Conservation (phyloP, 192 early-diverging fungal species). For the Coemansia sp. region DNA sequence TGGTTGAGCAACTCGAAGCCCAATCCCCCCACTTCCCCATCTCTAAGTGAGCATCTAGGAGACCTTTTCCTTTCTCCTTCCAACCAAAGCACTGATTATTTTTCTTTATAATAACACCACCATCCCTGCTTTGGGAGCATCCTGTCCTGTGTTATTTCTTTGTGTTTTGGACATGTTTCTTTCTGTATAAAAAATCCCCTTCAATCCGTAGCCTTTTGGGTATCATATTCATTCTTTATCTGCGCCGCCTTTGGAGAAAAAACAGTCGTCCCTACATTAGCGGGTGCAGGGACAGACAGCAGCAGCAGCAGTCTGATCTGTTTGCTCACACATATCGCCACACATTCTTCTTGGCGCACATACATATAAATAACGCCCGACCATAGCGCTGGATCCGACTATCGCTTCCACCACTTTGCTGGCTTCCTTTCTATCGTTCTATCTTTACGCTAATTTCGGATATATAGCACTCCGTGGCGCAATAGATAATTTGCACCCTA, state of each 20-base stretch:
- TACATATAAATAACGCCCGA: not conserved
- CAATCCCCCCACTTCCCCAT: not conserved
- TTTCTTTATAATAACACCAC: not conserved
- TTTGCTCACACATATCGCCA: not conserved
- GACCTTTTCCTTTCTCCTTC: slow-evolving; percentile 3
- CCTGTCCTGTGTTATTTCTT: not conserved
- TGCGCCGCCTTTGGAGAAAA: not conserved
- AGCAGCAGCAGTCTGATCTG: too few relatives aligned
- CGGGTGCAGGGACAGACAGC: too few relatives aligned
- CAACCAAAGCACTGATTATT: not conserved
- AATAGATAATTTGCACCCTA: not conserved
- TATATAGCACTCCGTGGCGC: not conserved
- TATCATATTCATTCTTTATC: slow-evolving; percentile 1
- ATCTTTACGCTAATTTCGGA: not conserved
- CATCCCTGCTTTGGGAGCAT: not conserved
- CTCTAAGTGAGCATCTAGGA: not conserved
- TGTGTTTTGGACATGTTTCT: not conserved
- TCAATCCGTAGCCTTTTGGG: not conserved
- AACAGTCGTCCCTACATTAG: too few relatives aligned
- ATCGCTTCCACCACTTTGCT: not conserved
- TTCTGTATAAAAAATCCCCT: not conserved
- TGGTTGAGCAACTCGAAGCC: not conserved
- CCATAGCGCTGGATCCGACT: not conserved
- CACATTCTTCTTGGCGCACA: not conserved
- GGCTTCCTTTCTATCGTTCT: not conserved